These are phyloP conservation scores for Citrullus amarus DNA, from an alignment of 306 rosid genomes.

Conservation along the genomic window DNA sequence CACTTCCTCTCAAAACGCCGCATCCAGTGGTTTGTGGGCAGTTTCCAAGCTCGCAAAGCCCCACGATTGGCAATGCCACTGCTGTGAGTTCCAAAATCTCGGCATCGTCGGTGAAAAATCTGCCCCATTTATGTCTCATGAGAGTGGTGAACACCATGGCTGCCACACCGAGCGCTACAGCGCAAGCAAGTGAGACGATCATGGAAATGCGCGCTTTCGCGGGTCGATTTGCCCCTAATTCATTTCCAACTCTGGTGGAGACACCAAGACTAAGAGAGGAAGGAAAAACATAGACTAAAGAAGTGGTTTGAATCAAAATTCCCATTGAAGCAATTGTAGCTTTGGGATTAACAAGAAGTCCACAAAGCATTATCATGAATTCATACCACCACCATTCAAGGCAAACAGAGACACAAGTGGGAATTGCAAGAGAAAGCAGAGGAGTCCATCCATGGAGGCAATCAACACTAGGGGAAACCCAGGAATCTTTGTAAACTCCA, in stretches of 20 bases:
- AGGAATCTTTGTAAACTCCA: conserved; percentile 58
- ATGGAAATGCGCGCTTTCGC: conserved; percentile 59
- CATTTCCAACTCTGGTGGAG: conserved; percentile 71
- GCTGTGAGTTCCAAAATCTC: conserved; percentile 65
- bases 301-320: conserved; percentile 72
- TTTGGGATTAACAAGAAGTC: conserved; percentile 59
- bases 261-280: conserved; percentile 78
- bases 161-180: conserved; percentile 39
- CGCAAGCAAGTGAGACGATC: conserved; percentile 56
- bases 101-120: conserved; percentile 55
- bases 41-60: conserved; percentile 89
- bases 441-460: conserved; percentile 72
- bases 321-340: conserved; percentile 92
- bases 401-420: conserved; percentile 87
- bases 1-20: conserved; percentile 80
- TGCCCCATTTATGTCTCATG: conserved; percentile 73
- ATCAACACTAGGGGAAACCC: conserved; percentile 69
- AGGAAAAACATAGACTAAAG: conserved; percentile 79
- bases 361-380: conserved; percentile 78
- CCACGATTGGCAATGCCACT: conserved; percentile 62
- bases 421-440: conserved; percentile 54
- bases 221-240: conserved; percentile 68
- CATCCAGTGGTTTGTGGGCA: conserved; percentile 93
- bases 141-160: conserved; percentile 58
- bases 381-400: conserved; percentile 99